A percentile compares a stretch with the other conserved stretches of the same genome.
Evolutionary conservation across 2,329 filamentous ascomycete genomes (phyloP).

Genomic region (Mollisia scopiformis): DNA sequence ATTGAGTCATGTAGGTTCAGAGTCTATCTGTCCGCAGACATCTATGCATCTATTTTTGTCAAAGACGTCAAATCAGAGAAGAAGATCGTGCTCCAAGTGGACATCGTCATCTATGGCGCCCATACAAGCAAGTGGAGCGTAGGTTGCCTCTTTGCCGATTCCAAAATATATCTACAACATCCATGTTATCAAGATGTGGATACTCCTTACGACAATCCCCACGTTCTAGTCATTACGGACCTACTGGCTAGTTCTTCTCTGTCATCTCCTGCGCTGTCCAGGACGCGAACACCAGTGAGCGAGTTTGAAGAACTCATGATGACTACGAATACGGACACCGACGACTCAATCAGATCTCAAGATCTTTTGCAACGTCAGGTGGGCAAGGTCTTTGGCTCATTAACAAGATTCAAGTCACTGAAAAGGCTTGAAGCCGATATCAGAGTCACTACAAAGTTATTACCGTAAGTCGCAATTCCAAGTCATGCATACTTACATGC

Average conservation of each 20-base stretch:
- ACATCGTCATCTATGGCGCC: not conserved
- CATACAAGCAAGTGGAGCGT: not conserved
- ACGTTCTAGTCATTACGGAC: not conserved
- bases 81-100: not conserved
- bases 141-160: not conserved
- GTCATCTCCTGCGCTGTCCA: not conserved
- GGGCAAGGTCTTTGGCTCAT: conserved; percentile 15
- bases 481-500: no score
- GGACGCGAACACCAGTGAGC: not conserved
- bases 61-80: not conserved
- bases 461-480: conserved; percentile 9
- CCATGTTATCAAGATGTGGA: not conserved
- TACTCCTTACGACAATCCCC: not conserved
- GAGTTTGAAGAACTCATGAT: not conserved
- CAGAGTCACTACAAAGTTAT: conserved; percentile 9
- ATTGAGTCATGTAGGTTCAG: not conserved
- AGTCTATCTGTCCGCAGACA: not conserved
- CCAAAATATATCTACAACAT: not conserved
- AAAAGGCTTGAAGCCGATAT: conserved; percentile 18
- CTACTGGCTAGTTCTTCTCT: not conserved
- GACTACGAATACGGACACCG: not conserved
- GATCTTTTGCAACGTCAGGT: not conserved
- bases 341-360: not conserved
- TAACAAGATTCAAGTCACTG: conserved; percentile 20
- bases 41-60: not conserved